Evolutionary conservation across 1,284 basidiomycete species (phyloP).

Genomic region (Trametes versicolor): DNA sequence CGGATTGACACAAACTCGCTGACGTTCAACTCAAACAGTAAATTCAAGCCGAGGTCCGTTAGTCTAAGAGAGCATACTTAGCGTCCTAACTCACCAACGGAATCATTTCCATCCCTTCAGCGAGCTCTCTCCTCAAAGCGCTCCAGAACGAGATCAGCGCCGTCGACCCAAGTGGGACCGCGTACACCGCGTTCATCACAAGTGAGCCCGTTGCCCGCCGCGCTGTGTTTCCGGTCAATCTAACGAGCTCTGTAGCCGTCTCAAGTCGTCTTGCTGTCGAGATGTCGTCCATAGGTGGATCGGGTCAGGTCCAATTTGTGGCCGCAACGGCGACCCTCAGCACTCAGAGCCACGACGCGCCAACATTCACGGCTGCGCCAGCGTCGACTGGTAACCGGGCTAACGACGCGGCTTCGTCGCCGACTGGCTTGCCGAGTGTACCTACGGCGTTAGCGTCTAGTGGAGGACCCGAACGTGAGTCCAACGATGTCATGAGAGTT

Average conservation of each 20-base stretch:
- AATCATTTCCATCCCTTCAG: not conserved
- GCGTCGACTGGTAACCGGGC: not conserved
- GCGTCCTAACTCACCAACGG: not conserved
- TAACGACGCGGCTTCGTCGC: not conserved
- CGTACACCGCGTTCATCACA: conserved; percentile 2
- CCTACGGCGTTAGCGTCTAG: not conserved
- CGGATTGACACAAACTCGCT: too few species aligned
- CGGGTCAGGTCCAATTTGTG: not conserved
- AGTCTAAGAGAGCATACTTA: not conserved
- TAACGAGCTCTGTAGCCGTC: not conserved
- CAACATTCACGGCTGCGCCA: not conserved
- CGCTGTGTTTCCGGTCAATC: not conserved
- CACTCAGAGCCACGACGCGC: not conserved
- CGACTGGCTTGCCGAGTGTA: not conserved
- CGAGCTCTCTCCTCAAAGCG: not conserved
- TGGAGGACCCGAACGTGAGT: conserved; percentile 1
- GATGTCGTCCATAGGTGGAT: conserved; percentile 1
- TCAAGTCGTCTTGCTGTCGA: not conserved
- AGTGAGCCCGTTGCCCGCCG: not conserved
- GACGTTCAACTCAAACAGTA: too few species aligned
- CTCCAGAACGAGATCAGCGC: not conserved
- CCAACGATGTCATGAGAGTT: not conserved
- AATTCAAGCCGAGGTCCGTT: too few species aligned
- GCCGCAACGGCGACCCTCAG: not conserved
- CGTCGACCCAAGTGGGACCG: not conserved